Percentiles rank a stretch among this genome's conserved stretches.
Conservation (phyloP, 768 basidiomycete species). For the Rubroboletus satanas region DNA sequence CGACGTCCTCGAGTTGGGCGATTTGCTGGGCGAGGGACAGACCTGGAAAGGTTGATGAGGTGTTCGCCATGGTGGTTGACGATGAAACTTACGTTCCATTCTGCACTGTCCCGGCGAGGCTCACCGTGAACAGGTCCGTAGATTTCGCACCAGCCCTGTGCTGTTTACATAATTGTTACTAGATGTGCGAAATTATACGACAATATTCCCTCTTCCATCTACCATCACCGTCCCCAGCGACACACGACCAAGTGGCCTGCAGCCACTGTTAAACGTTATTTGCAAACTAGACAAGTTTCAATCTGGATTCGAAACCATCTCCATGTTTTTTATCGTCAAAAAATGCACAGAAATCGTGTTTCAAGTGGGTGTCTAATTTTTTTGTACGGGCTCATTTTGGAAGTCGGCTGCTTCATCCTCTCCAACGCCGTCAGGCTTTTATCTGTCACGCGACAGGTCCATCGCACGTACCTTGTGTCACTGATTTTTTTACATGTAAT, state of each 20-base stretch:
- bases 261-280: slow-evolving; percentile 22
- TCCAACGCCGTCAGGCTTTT: slow-evolving; percentile 27
- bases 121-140: background rate
- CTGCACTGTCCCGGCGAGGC: background rate
- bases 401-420: slow-evolving; percentile 15
- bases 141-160: slow-evolving; percentile 6
- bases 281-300: slow-evolving; percentile 23
- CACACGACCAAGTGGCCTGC: slow-evolving; percentile 27
- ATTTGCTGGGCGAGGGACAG: slow-evolving; percentile 77
- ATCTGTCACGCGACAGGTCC: slow-evolving; percentile 36
- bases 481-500: slow-evolving; percentile 39
- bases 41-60: slow-evolving; percentile 27
- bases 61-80: background rate
- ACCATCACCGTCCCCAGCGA: slow-evolving; percentile 35
- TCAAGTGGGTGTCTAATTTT: slow-evolving; percentile 27
- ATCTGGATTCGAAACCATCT: slow-evolving; percentile 34
- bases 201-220: slow-evolving; percentile 19
- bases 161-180: slow-evolving; percentile 35
- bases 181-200: slow-evolving; percentile 15
- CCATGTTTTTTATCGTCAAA: slow-evolving; percentile 35
- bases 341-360: slow-evolving; percentile 38
- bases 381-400: slow-evolving; percentile 25
- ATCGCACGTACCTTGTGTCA: slow-evolving; percentile 30
- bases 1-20: slow-evolving; percentile 68
- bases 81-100: slow-evolving; percentile 29